Conservation (phyloP, 257 asterid genomes). For the Sherardia arvensis region DNA sequence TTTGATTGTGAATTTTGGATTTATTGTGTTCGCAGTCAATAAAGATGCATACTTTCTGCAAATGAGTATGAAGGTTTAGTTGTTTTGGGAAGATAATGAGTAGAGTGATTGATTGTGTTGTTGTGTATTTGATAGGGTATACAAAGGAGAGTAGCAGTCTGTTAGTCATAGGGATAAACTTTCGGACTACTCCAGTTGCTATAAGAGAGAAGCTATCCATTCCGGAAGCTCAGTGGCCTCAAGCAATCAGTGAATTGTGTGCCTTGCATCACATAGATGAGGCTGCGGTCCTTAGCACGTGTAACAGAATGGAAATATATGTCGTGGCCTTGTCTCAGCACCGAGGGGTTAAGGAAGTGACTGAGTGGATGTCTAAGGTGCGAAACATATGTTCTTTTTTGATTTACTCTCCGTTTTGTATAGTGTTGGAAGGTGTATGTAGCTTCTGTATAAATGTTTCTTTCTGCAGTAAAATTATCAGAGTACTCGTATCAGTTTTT, state of each 20-base stretch:
- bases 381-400: neutral
- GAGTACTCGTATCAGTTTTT: neutral
- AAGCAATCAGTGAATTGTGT: conserved; percentile 66
- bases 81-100: neutral
- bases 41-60: neutral
- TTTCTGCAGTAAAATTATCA: neutral
- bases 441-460: neutral
- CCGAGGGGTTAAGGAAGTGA: conserved; percentile 89
- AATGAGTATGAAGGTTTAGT: neutral
- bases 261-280: conserved; percentile 77
- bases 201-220: conserved; percentile 82
- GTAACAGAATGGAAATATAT: conserved; percentile 84
- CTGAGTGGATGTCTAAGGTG: conserved; percentile 98
- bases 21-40: neutral
- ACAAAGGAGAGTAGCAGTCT: conserved; percentile 71
- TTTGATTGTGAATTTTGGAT: too few species aligned
- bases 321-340: conserved; percentile 74
- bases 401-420: neutral
- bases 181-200: conserved; percentile 72
- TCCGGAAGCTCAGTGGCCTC: conserved; percentile 88
- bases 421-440: neutral
- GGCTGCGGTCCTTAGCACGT: conserved; percentile 93
- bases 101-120: conserved; percentile 1
- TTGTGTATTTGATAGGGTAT: conserved; percentile 51
- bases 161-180: conserved; percentile 70